These are phyloP conservation scores for Spiromastix sp. DNA, from an alignment of 2,329 filamentous ascomycete species.

Conservation along the genomic window DNA sequence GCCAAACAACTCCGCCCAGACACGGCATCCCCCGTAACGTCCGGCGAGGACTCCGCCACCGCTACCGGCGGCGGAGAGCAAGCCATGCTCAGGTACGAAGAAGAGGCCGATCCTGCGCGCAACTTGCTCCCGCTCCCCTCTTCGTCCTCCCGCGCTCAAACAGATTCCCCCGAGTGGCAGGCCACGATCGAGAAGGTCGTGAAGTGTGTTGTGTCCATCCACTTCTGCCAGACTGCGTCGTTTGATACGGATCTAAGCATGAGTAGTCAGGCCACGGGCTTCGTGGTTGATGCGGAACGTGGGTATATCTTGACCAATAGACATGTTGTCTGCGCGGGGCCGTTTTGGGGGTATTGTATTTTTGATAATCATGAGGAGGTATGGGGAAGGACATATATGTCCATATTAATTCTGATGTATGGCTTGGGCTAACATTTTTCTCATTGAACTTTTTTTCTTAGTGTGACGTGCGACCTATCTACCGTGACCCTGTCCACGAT, in stretches of 20 bases:
- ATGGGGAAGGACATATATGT: slow-evolving; percentile 10
- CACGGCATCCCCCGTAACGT: slow-evolving; percentile 23
- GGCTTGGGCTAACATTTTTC: slow-evolving; percentile 3
- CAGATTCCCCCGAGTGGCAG: slow-evolving; percentile 80
- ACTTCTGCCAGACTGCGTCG: slow-evolving; percentile 94
- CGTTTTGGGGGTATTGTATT: slow-evolving; percentile 96
- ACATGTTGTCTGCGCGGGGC: slow-evolving; percentile 89
- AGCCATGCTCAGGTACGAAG: slow-evolving; percentile 22
- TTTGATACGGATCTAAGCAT: slow-evolving; percentile 96
- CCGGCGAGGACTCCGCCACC: slow-evolving; percentile 31
- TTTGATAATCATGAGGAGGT: slow-evolving; percentile 95
- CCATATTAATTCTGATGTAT: slow-evolving; percentile 1
- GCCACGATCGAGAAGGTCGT: slow-evolving; percentile 90
- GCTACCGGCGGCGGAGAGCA: too few relatives aligned
- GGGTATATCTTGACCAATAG: slow-evolving; percentile 84
- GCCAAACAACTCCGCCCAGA: slow-evolving; percentile 46
- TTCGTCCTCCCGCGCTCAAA: slow-evolving; percentile 4
- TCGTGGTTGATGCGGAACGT: slow-evolving; percentile 88
- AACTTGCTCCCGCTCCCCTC: slow-evolving; percentile 6
- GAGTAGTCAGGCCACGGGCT: slow-evolving; percentile 92
- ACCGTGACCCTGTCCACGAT: slow-evolving; percentile 96
- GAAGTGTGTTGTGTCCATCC: slow-evolving; percentile 92
- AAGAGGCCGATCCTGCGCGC: slow-evolving; percentile 31
- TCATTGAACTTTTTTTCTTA: slow-evolving; percentile 34
- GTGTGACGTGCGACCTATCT: slow-evolving; percentile 91